These are phyloP conservation scores for Pseudogymnoascus sp. DNA, from an alignment of 2,329 filamentous ascomycete genomes.

Conservation along the genomic window DNA sequence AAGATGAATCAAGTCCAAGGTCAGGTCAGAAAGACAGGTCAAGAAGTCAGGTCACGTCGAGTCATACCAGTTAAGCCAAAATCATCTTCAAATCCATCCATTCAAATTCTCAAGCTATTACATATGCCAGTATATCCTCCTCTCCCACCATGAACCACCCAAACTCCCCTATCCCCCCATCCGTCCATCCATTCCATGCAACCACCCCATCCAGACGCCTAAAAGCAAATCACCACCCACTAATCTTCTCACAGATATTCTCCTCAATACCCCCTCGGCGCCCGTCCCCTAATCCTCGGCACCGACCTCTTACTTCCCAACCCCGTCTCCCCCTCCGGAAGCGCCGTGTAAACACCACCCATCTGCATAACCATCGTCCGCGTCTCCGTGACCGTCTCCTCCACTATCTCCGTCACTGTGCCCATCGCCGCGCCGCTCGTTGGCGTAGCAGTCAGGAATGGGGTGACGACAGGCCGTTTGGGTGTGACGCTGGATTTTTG, in stretches of 20 bases:
- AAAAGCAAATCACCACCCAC: not conserved
- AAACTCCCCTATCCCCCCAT: not conserved
- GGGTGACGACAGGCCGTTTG: not conserved
- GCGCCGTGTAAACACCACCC: not conserved
- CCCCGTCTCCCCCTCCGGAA: not conserved
- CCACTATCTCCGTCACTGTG: not conserved
- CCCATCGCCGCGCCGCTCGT: not conserved
- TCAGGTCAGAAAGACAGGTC: not conserved
- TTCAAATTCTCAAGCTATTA: not conserved
- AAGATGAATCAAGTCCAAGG: not conserved
- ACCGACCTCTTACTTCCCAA: not conserved
- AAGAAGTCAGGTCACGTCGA: not conserved
- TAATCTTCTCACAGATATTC: not conserved
- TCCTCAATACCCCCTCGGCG: not conserved
- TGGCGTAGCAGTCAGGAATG: not conserved
- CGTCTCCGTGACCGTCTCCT: not conserved
- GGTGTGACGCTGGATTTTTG: not conserved
- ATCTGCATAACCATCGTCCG: slow-evolving; percentile 1
- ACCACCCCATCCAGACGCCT: not conserved
- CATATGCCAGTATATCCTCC: not conserved
- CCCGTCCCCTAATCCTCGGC: not conserved
- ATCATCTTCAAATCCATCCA: not conserved
- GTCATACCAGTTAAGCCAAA: not conserved
- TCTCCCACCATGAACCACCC: not conserved
- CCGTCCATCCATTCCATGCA: not conserved